phyloP scores from a whole-genome alignment of 2,329 filamentous ascomycete genomes.

The Talaromyces albobiverticillius region DNA sequence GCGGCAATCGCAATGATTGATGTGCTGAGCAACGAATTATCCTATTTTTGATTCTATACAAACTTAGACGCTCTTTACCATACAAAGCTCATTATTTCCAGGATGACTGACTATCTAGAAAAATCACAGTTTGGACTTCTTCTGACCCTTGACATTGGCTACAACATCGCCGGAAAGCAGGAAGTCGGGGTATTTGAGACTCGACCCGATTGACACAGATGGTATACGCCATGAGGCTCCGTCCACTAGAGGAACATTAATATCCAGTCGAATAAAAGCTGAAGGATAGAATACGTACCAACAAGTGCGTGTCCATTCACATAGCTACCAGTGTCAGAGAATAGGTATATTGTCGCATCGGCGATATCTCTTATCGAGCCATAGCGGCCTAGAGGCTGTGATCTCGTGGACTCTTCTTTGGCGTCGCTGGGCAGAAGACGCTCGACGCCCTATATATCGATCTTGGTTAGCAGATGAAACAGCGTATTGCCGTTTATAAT shows the following conservation, averaged over 20 bases:
- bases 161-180: constrained; percentile 53
- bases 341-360: constrained; percentile 86
- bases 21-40: no score
- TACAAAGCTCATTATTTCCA: no score
- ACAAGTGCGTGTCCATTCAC: constrained; percentile 81
- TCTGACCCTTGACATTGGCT: constrained; percentile 57
- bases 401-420: constrained; percentile 44
- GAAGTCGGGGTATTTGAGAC: constrained; percentile 57
- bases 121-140: constrained; percentile 55
- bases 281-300: constrained; percentile 31
- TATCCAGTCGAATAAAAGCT: background rate
- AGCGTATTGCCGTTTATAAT: background rate
- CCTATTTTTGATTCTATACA: no score
- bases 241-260: constrained; percentile 30
- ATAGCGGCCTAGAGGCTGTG: constrained; percentile 70
- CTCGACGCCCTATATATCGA: constrained; percentile 55
- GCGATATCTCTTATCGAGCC: constrained; percentile 84
- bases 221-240: constrained; percentile 41
- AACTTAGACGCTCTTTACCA: no score
- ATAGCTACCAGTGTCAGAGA: constrained; percentile 80
- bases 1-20: no score
- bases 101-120: no score
- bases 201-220: constrained; percentile 29
- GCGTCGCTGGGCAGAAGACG: constrained; percentile 57
- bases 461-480: background rate